Percentiles rank a stretch among this genome's conserved stretches.
Evolutionary conservation across 768 basidiomycete species (phyloP).

Genomic region (Suillus sp.): DNA sequence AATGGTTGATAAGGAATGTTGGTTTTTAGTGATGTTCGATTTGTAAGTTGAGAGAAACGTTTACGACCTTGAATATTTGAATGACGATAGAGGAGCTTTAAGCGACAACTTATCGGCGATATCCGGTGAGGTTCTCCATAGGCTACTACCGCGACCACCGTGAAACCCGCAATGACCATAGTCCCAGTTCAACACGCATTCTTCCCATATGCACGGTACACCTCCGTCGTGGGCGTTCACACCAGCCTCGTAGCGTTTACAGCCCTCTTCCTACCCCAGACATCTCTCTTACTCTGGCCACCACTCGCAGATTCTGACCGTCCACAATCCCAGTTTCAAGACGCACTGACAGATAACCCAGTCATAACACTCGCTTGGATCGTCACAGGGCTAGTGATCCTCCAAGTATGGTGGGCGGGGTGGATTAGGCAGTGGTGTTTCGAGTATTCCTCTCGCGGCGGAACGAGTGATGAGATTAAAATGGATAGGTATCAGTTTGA

Average conservation of each 20-base stretch:
- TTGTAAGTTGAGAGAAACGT: no score
- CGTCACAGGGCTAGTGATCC: conserved; percentile 51
- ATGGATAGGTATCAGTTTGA: conserved; percentile 45
- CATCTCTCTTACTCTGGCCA: conserved; percentile 44
- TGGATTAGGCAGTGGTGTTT: conserved; percentile 65
- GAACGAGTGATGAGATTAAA: conserved; percentile 44
- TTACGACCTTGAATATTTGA: no score
- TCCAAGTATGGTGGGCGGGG: conserved; percentile 74
- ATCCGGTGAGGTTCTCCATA: no score
- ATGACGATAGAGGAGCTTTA: no score
- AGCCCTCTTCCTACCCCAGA: conserved; percentile 71
- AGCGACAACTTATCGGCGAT: no score
- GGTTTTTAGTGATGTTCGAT: conserved; percentile 5
- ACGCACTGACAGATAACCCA: conserved; percentile 63
- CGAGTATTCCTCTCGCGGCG: conserved; percentile 42
- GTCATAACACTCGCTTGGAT: conserved; percentile 58
- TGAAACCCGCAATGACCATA: neutral
- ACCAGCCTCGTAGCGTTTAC: conserved; percentile 64
- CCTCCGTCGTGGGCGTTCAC: conserved; percentile 69
- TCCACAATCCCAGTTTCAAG: conserved; percentile 73
- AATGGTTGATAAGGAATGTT: neutral
- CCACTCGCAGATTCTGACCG: conserved; percentile 43
- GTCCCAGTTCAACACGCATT: conserved; percentile 7
- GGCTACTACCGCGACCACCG: no score
- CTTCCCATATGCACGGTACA: conserved; percentile 61